These are phyloP conservation scores for Hyaloperonospora arabidopsidis DNA, from an alignment of 352 stramenopile species.

Conservation along the genomic window DNA sequence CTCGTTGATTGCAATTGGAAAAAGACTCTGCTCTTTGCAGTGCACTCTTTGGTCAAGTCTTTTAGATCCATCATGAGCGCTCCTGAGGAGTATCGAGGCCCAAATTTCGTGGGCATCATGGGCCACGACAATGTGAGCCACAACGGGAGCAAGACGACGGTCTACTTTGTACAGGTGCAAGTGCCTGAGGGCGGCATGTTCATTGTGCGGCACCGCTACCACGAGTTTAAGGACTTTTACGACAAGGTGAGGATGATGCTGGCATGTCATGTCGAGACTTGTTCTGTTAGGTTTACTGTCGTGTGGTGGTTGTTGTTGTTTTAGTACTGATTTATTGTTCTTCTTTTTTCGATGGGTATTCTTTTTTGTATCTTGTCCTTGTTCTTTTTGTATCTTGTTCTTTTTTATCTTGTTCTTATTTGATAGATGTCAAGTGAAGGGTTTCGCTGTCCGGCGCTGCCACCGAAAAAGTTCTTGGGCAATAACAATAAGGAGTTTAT, in stretches of 20 bases:
- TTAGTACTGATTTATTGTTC: background rate
- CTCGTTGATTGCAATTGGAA: no score
- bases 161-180: slow-evolving; percentile 82
- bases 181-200: slow-evolving; percentile 58
- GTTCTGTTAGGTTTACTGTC: no score
- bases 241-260: slow-evolving; percentile 56
- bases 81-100: slow-evolving; percentile 38
- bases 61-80: slow-evolving; percentile 24
- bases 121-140: slow-evolving; percentile 82
- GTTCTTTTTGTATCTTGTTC: background rate
- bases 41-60: no score
- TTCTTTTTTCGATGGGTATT: no score
- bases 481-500: slow-evolving; percentile 88
- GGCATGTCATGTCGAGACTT: no score
- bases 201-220: slow-evolving; percentile 77
- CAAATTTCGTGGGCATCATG: slow-evolving; percentile 82
- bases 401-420: background rate
- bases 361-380: background rate
- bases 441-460: slow-evolving; percentile 69
- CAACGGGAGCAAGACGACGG: slow-evolving; percentile 81
- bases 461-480: slow-evolving; percentile 85
- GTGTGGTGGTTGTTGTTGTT: background rate
- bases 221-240: slow-evolving; percentile 85
- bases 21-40: no score
- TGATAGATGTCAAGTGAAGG: slow-evolving; percentile 56